Conservation (phyloP, 2,329 filamentous ascomycete species). For the Ampelomyces quisqualis region DNA sequence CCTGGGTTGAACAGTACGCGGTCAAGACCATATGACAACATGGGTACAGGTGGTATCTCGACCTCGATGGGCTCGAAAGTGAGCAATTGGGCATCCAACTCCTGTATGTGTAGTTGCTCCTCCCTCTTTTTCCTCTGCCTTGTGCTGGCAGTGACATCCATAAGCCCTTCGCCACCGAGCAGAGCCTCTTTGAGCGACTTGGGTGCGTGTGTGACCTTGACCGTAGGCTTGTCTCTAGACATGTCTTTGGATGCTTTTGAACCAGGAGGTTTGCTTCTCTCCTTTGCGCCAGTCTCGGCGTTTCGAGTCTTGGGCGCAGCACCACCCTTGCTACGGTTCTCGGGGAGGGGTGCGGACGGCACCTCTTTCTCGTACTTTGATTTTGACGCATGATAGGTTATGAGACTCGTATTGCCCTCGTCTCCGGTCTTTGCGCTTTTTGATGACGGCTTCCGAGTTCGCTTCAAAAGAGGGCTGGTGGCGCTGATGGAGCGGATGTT, state of each 20-base stretch:
- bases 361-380: too few species aligned
- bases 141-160: too few species aligned
- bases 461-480: conserved; percentile 5
- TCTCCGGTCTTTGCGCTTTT: too few species aligned
- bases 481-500: conserved; percentile 21
- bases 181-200: conserved; percentile 29
- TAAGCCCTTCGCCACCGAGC: conserved; percentile 8
- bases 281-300: neutral
- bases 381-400: too few species aligned
- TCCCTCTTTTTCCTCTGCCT: conserved; percentile 8
- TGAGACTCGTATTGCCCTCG: too few species aligned
- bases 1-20: conserved; percentile 89
- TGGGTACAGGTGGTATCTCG: conserved; percentile 58
- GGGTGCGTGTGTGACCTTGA: neutral
- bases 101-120: conserved; percentile 26
- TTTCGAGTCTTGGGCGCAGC: neutral
- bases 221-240: neutral
- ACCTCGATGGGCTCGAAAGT: conserved; percentile 44
- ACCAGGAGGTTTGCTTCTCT: neutral
- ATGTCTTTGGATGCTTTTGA: too few species aligned
- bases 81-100: conserved; percentile 31
- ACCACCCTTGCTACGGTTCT: too few species aligned
- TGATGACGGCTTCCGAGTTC: neutral
- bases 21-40: conserved; percentile 73
- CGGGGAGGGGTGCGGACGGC: too few species aligned